Evolutionary conservation across 768 basidiomycete genomes (phyloP).

Genomic region (Macrolepiota dolichaula): DNA sequence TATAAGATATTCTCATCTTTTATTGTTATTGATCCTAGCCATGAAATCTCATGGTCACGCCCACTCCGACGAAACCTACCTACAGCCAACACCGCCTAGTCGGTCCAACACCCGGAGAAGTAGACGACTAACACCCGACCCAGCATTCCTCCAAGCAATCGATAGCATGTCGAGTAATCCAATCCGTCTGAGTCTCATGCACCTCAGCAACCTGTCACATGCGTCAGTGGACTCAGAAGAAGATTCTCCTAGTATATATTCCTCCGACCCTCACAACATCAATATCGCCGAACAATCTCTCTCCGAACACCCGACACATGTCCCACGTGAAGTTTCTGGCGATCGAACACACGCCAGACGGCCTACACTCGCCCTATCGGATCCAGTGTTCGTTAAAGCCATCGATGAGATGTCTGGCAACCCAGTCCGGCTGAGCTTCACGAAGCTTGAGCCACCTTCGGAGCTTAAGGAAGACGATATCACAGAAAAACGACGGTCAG

Average conservation of each 20-base stretch:
- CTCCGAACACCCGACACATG: neutral
- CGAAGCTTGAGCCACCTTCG: neutral
- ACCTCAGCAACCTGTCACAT: neutral
- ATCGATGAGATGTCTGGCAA: neutral
- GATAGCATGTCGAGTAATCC: neutral
- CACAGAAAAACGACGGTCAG: neutral
- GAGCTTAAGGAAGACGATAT: neutral
- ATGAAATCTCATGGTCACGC: neutral
- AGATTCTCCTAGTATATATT: neutral
- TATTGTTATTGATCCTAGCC: neutral
- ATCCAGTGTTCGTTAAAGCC: neutral
- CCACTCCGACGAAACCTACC: neutral
- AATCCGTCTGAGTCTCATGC: neutral
- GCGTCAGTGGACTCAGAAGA: neutral
- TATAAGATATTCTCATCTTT: neutral
- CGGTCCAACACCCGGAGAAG: neutral
- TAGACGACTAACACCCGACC: neutral
- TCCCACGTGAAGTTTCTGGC: neutral
- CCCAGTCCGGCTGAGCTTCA: neutral
- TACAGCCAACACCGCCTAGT: neutral
- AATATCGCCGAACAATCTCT: neutral
- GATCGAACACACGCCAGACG: neutral
- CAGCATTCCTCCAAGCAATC: neutral
- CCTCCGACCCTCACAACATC: neutral
- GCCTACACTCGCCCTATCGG: neutral